Conservation (phyloP, 169 alveolate genomes). For the Toxoplasma gondii region DNA sequence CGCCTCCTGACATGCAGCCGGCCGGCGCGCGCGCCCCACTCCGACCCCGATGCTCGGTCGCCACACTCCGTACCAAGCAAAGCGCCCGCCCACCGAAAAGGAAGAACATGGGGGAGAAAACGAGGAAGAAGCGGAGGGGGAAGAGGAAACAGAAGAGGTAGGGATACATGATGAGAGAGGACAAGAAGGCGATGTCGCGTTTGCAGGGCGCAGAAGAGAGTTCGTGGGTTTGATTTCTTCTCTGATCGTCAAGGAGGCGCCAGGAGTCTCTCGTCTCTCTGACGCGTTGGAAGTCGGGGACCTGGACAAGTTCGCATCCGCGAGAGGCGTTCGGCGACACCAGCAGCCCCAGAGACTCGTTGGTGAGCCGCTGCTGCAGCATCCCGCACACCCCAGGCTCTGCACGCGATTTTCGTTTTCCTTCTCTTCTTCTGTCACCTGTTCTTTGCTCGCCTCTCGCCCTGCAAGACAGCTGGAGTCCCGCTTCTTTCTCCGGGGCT, state of each 20-base stretch:
- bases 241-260: not conserved
- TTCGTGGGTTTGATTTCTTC: not conserved
- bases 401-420: not conserved
- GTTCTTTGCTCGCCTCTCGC: not conserved
- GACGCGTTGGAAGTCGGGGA: not conserved
- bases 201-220: too few species aligned
- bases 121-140: not conserved
- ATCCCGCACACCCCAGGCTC: not conserved
- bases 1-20: too few species aligned
- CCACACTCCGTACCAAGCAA: constrained; percentile 45
- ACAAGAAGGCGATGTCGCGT: not conserved
- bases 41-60: constrained; percentile 23
- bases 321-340: not conserved
- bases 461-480: not conserved
- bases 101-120: too few species aligned
- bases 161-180: not conserved
- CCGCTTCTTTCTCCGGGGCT: not conserved
- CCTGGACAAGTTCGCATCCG: not conserved
- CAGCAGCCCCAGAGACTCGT: not conserved
- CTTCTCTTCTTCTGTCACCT: not conserved
- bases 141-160: not conserved
- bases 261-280: too few species aligned
- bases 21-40: not conserved
- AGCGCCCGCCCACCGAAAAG: not conserved
- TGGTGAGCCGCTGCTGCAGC: not conserved